Evolutionary conservation across 495 filamentous ascomycete genomes (phyloP), one percentile per base, ranked within the genome.

Genomic region (Sporormia fimetaria): DNA sequence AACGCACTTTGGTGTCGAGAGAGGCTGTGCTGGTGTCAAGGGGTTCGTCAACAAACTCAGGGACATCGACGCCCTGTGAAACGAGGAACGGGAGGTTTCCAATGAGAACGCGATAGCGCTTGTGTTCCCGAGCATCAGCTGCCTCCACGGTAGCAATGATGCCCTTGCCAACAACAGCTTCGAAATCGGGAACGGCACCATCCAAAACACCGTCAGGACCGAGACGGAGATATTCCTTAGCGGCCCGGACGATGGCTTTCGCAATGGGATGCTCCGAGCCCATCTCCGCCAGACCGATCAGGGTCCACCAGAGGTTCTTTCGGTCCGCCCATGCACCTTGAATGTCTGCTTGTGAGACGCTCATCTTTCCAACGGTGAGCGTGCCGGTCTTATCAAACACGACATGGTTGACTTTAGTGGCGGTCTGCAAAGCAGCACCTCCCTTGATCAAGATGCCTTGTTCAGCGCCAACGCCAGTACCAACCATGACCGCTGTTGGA

Each of bases 361-460:
- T 86, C 90, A 99, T 96, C 58, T 83, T 86, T 0, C 90, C 90
- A 40, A 86, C 76, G 0, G 90, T 99, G 49, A 99, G 67, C 1
- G 90, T 99, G 20, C 90, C 90, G 3, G 90, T 99, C 69, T 99
- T 99, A 64, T 99, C 90, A n/a, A 96, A 76, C n/a, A 99, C 87
- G 28, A 96, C 74, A 41, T 93, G 81, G 11, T 76, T 88, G 54
- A 99, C 71, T 55, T 84, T 88, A 3, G 88, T 99, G 0, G 87
- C 83, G 2, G 76, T 87, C 62, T 99, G 90, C 10, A 99, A 67
- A 20, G 87, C 85, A 26, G 85, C 87, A 20, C 90, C 90, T 36
- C 92, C 87, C 58, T 99, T 99, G 58, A 96, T 81, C 1, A 99
- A 69, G 54, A 99, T 99, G 6, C 90, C 90, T 52, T 94, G 80